A percentile compares a stretch with the other conserved stretches of the same genome.
These are phyloP conservation scores for Periconia sp. DNA, from an alignment of 2,329 filamentous ascomycete genomes.

Conservation along the genomic window DNA sequence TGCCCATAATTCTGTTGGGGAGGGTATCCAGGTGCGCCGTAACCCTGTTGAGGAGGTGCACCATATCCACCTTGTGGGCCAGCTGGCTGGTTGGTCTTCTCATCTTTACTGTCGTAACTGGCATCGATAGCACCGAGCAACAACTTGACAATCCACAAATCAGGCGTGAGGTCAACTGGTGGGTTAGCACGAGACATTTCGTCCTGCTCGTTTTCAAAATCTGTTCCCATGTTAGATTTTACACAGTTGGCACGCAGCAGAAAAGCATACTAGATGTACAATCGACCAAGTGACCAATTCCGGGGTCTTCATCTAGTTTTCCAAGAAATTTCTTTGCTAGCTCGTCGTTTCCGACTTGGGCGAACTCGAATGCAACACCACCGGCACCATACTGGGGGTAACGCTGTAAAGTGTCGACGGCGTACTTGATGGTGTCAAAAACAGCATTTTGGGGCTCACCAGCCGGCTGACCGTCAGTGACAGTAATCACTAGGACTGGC, in stretches of 20 bases:
- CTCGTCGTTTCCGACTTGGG: slow-evolving; percentile 68
- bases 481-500: slow-evolving; percentile 65
- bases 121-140: slow-evolving; percentile 68
- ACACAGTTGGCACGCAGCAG: neutral
- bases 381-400: slow-evolving; percentile 54
- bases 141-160: slow-evolving; percentile 68
- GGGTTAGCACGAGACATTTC: slow-evolving; percentile 65
- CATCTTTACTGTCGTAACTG: slow-evolving; percentile 67
- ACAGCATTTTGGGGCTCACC: slow-evolving; percentile 61
- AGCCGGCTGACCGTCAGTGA: slow-evolving; percentile 67
- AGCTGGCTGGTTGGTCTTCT: slow-evolving; percentile 52
- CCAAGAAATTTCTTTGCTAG: slow-evolving; percentile 65
- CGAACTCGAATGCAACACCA: slow-evolving; percentile 68
- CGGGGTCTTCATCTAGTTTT: slow-evolving; percentile 65
- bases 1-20: slow-evolving; percentile 27
- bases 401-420: slow-evolving; percentile 53
- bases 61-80: slow-evolving; percentile 11
- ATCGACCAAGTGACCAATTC: slow-evolving; percentile 63
- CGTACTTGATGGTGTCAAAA: slow-evolving; percentile 59
- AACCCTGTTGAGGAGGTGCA: slow-evolving; percentile 20
- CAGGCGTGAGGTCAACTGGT: slow-evolving; percentile 64
- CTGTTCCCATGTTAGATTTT: slow-evolving; percentile 36
- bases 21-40: slow-evolving; percentile 25
- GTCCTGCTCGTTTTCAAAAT: slow-evolving; percentile 68
- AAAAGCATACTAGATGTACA: slow-evolving; percentile 66